These are phyloP conservation scores for Eucalyptus polyanthemos DNA, from an alignment of 345 rosid species.

Conservation along the genomic window DNA sequence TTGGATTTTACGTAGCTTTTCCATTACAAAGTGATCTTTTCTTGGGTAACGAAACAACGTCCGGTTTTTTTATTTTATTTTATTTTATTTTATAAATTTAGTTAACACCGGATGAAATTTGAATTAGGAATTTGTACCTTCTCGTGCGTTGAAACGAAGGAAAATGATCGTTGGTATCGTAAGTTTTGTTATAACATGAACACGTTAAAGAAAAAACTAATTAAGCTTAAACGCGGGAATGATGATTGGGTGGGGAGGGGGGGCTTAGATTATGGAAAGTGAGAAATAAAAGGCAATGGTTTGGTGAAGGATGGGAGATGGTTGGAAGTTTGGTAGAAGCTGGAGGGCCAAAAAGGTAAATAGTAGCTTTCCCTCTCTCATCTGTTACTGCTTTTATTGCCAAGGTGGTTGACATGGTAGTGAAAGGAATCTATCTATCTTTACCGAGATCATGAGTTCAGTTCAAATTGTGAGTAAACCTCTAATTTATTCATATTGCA, in stretches of 20 bases:
- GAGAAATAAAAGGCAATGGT: not conserved
- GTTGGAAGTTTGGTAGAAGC: not conserved
- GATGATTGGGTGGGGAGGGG: not conserved
- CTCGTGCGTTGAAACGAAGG: not conserved
- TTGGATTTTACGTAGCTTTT: not conserved
- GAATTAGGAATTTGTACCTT: not conserved
- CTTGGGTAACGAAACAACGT: not conserved
- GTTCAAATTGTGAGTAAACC: not conserved
- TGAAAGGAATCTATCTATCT: not conserved
- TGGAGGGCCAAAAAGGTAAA: not conserved
- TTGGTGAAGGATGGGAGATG: not conserved
- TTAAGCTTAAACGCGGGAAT: not conserved
- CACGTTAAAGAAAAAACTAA: not conserved
- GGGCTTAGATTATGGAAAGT: not conserved
- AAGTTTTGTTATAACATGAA: not conserved
- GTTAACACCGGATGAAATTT: not conserved
- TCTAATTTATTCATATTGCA: not conserved
- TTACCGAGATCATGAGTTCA: not conserved
- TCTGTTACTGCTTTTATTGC: not conserved
- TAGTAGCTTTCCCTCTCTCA: not conserved
- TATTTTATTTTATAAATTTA: not conserved
- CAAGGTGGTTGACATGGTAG: not conserved
- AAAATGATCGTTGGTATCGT: not conserved
- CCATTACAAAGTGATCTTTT: not conserved
- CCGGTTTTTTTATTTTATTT: fast-evolving